Base-by-base conservation (phyloP, 441 rosid species). In the Syzygium syzygioides region DNA sequence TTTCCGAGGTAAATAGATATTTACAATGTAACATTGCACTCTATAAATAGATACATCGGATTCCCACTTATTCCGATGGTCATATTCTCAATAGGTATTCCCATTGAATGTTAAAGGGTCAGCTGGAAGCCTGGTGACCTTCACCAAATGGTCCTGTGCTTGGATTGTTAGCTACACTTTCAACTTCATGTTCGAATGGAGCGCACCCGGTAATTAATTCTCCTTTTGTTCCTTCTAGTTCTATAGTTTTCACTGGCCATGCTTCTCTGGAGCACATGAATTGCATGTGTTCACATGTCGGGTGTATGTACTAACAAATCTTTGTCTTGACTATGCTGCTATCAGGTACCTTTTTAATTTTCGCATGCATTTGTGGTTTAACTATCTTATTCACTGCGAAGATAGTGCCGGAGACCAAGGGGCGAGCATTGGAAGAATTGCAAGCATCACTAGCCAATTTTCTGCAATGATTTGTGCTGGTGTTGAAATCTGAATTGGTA, bases 161-260 rank as follows among this genome's bases (percentile, higher is more conserved):
- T 97, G 95, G 95, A 25, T 92, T 18, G 86, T 92, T 62, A 89
- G 93, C 7, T 93, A 90, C 89, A 53, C 93, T 87, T 95, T 94
- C 92, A 94, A 92, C 80, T 96, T 94, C 86, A 88, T 95, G 80
- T 79, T 95, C 87, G 93, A 94, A 34, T 96, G 98, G 96, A 96
- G 93, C 85, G 50, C 95, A 45, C 89, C 93, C 13, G 97, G 97
- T 96, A 57, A 34, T 23, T 59, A 55, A 45, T 56, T n/a, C 48
- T 55, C 14, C 56, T 34, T 3, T 68, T 50, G 10, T 11, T 28
- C 28, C 5, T 54, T 20, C 13, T 55, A 30, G 23, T 8, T 71
- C 52, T 53, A 55, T 55, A 20, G 34, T 13, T 20, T 19, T 71
- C 26, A 25, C 52, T 9, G 12, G 83, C 3, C 41, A 23, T 41